Base-by-base conservation (phyloP, 129 eudicot genomes). In the Tanacetum coccineum region DNA sequence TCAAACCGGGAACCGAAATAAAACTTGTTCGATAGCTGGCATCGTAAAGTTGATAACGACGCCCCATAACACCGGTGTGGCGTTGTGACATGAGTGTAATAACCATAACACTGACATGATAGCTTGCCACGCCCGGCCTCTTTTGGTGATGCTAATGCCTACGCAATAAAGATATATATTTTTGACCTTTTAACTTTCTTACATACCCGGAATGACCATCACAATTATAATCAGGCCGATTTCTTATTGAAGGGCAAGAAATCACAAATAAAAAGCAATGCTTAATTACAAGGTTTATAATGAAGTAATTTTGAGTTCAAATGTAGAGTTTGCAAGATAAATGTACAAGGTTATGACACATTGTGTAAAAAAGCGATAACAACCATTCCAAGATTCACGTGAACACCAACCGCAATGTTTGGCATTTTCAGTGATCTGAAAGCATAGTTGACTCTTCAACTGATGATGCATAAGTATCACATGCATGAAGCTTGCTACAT, bases 401-500 rank as follows among this genome's bases (percentile, higher is more conserved):
- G 42, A 48, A 54, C 11, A 74, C 36, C 11, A 1, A 20, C 19
- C 28, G 4, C 63, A 13, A 30, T 62, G 42, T 59, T 48, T 36
- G 15, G 26, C 17, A 8, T 22, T 22, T 66, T 79, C 74, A 90
- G 77, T 76, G 80, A 50, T 85, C 77, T 67, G 95, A 81, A 54
- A 81, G 55, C 84, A 81, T 48, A 71, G 81, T 25, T 8, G 47
- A 55, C 44, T 78, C 79, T 44, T 58, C 64, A 42, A 74, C 26
- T 22, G 56, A 1, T 70, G 49, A 36, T 45, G 69, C 49, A 32
- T 79, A 26, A 22, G 74, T 14, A 39, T 80, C 76, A 57, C 99
- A 93, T 9, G 92, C 97, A 73, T 85, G 97, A 73, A 94, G 74
- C 66, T 67, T 76, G 61, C 82, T 59, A 78, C 99, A 94, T 11